Base-by-base conservation (phyloP, 2,329 filamentous ascomycete species). In the Hypocreales sp. region DNA sequence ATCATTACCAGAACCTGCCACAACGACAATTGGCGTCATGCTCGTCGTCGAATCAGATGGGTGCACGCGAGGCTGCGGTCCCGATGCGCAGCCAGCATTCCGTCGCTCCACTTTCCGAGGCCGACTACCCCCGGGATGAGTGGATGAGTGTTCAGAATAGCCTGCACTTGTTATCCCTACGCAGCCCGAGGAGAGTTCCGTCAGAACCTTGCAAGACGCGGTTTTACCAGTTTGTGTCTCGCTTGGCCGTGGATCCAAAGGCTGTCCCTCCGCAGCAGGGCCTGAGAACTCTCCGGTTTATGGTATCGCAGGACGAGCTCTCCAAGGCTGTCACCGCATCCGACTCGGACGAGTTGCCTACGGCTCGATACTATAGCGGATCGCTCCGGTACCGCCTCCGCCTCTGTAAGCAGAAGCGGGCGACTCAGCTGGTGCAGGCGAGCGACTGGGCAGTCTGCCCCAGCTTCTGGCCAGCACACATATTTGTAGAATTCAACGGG, bases 401-500 rank as follows among this genome's bases (percentile, higher is more conserved):
- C 8, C 78, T 79, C 42, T 67, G 77, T 17, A 25, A 25, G 17
- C 23, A 29, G 8, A 6, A 7, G 5, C 23, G n/a, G 9, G 18
- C 39, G 39, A 45, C 7, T 8, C 13, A 15, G 15, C 15, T 26
- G 15, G 35, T 58, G 59, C 71, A 21, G 44, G 56, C 7, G 49
- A 56, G 12, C 2, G 18, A 21, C 2, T 92, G 83, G 82, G 58
- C 66, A 5, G 57, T 61, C 2, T 48, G 58, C n/a, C 67, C 77
- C 19, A 77, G 67, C 5, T 44, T 50, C 14, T 94, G 83, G 84
- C 81, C 83, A 0, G 58, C 65, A 20, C 65, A 69, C 27, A 59
- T 83, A 1, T 81, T 75, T 34, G 60, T 87, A 33, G 59, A 64
- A 11, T 48, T 92, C 33, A 92, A 93, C 39, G 58, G 50, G 0